Evolutionary conservation across 257 asterid genomes (phyloP), one percentile per base, ranked within the genome.

Genomic region (Anisodus acutangulus): DNA sequence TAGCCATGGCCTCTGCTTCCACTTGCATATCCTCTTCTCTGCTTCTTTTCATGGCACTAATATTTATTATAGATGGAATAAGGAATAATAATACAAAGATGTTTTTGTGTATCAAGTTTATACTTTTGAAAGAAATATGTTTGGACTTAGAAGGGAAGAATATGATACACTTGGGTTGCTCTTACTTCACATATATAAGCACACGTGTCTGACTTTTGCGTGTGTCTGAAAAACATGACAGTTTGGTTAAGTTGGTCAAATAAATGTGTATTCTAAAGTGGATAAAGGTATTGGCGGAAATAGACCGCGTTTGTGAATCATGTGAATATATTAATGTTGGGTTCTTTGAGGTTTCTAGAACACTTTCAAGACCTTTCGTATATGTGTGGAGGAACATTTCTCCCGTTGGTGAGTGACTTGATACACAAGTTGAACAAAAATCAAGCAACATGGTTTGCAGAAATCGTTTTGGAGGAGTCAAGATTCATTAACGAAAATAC

Each of bases 1-100:
- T 82, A 22, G 80, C 85, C 68, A 82, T 67, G 3, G 85, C 80
- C 2, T 66, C 8, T 26, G 8, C 85, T 72, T 82, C 85, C 8
- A 57, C 39, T 13, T 2, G 67, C 22, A 0, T 26, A 2, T 70
- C 5, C 0, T 66, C 57, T 51, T 53, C 80, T 35, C 43, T 45
- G 31, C 80, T 66, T 49, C 85, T 82, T 67, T 58, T 82, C 39
- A 66, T 31, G n/a, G 12, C 4, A 12, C 4, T 51, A 67, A 64
- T 82, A 9, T 19, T 22, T 26, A 2, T 17, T 62, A 5, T 43
- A 17, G n/a, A 41, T 10, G 15, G 1, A 41, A 47, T n/a, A 0
- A 60, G 26, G 17, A 26, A 22, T 11, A 3, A 63, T 9, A 1
- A 62, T n/a, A n/a, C 4, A 5, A 53, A 9, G 12, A 3, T 9